Base-by-base conservation (phyloP, 192 early-diverging fungal species). In the Mortierella hygrophila region DNA sequence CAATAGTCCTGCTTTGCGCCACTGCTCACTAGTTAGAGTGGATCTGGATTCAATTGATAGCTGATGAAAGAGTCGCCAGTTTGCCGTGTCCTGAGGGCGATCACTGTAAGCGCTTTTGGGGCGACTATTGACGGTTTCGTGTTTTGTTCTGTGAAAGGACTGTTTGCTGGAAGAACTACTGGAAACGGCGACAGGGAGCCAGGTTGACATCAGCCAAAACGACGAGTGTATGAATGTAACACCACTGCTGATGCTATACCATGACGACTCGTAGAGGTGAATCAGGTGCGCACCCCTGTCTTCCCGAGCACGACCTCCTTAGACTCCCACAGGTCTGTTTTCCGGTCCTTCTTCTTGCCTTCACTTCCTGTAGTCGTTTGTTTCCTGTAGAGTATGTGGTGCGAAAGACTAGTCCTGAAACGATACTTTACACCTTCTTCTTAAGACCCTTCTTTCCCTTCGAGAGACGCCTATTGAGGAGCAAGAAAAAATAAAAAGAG, bases 381-480 rank as follows among this genome's bases (percentile, higher is more conserved):
- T 29, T 9, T 6, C 29, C 40, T 71, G 21, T 32, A 4, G n/a
- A 29, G 37, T 42, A 20, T 57, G 21, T 1, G 60, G 60, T 65
- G 60, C 4, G 26, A 4, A 23, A 15, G 60, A 75, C 21, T 10
- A 41, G 60, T 42, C 71, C 57, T 75, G 74, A 68, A 77, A 77
- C 81, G 89, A 95, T 94, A 81, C 79, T 81, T 93, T 95, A 93
- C 95, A 96, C 94, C 95, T 97, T 98, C 96, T 98, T 98, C 96
- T 98, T 98, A 81, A 97, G 92, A 85, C 97, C 97, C 96, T 98
- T 98, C 93, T 98, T 98, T 88, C 97, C 97, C 93, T 98, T 98
- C 88, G 96, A 97, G 83, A 98, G 93, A 91, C 97, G 96, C 95
- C 95, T 97, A 91, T 68, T 73, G 37, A 40, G 54, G 16, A 77